phyloP scores from a whole-genome alignment of 306 rosid species.

The Quercus suber region DNA sequence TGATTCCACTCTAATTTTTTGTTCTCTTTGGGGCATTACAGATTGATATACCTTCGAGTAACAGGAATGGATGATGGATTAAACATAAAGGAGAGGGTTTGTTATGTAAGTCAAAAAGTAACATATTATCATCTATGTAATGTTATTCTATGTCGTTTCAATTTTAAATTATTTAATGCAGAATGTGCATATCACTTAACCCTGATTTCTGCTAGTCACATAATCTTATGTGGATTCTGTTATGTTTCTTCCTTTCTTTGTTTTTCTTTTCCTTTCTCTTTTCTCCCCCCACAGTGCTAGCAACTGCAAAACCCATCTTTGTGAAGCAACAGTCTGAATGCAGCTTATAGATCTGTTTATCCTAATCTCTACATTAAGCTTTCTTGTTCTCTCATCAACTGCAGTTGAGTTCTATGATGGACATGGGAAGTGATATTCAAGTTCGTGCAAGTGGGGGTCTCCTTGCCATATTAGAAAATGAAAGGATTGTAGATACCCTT shows the following conservation, averaged over 20 bases:
- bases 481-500: constrained; percentile 78
- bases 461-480: constrained; percentile 93
- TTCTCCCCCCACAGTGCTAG: background rate
- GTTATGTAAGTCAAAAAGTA: constrained; percentile 60
- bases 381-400: constrained; percentile 13
- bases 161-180: background rate
- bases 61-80: constrained; percentile 96
- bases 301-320: background rate
- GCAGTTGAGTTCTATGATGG: constrained; percentile 97
- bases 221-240: background rate
- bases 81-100: constrained; percentile 76
- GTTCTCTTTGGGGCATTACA: constrained; percentile 34
- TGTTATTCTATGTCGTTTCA: constrained; percentile 1
- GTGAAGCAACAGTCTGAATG: background rate
- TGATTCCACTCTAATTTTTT: background rate
- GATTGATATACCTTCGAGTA: constrained; percentile 87
- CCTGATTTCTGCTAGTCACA: background rate
- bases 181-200: background rate
- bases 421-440: constrained; percentile 90
- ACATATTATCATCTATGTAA: constrained; percentile 1
- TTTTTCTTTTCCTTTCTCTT: background rate
- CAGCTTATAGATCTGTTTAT: constrained; percentile 7
- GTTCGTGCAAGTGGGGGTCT: constrained; percentile 98
- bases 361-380: background rate
- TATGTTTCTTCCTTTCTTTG: background rate